These are phyloP conservation scores for Diaporthe sp. DNA, from an alignment of 2,329 filamentous ascomycete genomes.

Conservation along the genomic window DNA sequence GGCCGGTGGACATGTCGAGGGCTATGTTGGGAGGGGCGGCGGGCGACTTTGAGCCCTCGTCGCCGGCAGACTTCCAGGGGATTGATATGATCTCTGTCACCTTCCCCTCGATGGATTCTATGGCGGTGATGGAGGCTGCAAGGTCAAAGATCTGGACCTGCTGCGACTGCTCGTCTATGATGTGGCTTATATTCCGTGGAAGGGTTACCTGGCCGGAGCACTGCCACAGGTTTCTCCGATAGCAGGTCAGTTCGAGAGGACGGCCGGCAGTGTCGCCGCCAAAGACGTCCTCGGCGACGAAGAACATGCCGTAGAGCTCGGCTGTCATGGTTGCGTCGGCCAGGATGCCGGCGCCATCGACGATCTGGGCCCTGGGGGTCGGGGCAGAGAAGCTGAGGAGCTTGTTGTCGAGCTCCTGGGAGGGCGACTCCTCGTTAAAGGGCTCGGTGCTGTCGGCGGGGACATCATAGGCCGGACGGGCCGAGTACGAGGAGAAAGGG, in stretches of 20 bases:
- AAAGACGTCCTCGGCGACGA: constrained; percentile 85
- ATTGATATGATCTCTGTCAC: constrained; percentile 94
- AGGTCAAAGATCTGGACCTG: constrained; percentile 82
- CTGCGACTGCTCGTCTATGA: constrained; percentile 79
- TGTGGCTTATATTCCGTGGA: constrained; percentile 76
- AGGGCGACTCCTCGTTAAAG: constrained; percentile 57
- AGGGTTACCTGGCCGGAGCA: constrained; percentile 89
- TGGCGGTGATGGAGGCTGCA: constrained; percentile 83
- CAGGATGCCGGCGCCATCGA: constrained; percentile 73
- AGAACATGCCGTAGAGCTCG: constrained; percentile 90
- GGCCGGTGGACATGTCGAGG: constrained; percentile 65
- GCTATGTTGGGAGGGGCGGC: constrained; percentile 64
- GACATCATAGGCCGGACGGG: constrained; percentile 57
- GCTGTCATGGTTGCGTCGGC: constrained; percentile 75
- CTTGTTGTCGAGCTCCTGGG: constrained; percentile 73
- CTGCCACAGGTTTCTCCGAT: constrained; percentile 93
- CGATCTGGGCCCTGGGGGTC: constrained; percentile 66
- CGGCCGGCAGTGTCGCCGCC: constrained; percentile 65
- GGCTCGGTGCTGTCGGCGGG: constrained; percentile 41
- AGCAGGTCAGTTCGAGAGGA: constrained; percentile 89
- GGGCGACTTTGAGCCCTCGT: constrained; percentile 61
- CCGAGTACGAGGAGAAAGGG: constrained; percentile 67
- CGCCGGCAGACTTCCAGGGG: constrained; percentile 82
- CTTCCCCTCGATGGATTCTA: constrained; percentile 93
- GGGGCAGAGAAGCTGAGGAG: constrained; percentile 79